phyloP scores from a whole-genome alignment of 352 stramenopile genomes.

The Phytophthora fragariae region DNA sequence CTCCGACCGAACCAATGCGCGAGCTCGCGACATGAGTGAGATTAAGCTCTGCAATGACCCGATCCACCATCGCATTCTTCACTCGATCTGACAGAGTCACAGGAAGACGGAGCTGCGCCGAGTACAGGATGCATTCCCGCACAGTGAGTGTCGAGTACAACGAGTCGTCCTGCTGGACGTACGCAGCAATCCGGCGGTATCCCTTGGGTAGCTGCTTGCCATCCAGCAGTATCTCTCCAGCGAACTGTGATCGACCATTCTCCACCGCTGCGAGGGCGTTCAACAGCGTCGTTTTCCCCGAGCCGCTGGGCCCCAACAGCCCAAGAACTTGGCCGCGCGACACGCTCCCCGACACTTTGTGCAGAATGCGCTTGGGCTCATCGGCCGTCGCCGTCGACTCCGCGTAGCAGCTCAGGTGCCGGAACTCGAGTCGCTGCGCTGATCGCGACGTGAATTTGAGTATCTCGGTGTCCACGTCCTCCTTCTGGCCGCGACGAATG shows the following conservation, averaged over 20 bases:
- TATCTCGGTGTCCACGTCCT: constrained; percentile 46
- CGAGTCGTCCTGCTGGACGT: constrained; percentile 86
- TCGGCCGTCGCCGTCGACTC: constrained; percentile 5
- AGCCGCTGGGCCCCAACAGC: constrained; percentile 72
- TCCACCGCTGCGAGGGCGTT: constrained; percentile 76
- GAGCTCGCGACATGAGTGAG: constrained; percentile 64
- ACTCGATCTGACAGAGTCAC: constrained; percentile 45
- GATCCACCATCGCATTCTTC: constrained; percentile 71
- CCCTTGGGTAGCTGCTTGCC: constrained; percentile 52
- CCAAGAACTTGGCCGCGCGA: constrained; percentile 64
- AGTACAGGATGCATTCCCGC: constrained; percentile 81
- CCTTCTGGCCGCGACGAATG: constrained; percentile 16
- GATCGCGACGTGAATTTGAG: constrained; percentile 49
- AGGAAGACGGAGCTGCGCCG: constrained; percentile 69
- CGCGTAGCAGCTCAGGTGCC: constrained; percentile 53
- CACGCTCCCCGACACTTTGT: constrained; percentile 58
- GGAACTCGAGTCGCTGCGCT: constrained; percentile 58
- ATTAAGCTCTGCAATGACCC: constrained; percentile 69
- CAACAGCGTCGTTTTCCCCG: constrained; percentile 79
- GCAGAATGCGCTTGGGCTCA: constrained; percentile 52
- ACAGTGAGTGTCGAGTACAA: constrained; percentile 81
- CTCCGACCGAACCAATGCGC: constrained; percentile 49
- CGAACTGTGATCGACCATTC: constrained; percentile 55
- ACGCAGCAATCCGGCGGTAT: constrained; percentile 76
- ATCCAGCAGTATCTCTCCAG: constrained; percentile 66